phyloP scores from a whole-genome alignment of 2,329 filamentous ascomycete genomes.

The Clathrospora elynae region DNA sequence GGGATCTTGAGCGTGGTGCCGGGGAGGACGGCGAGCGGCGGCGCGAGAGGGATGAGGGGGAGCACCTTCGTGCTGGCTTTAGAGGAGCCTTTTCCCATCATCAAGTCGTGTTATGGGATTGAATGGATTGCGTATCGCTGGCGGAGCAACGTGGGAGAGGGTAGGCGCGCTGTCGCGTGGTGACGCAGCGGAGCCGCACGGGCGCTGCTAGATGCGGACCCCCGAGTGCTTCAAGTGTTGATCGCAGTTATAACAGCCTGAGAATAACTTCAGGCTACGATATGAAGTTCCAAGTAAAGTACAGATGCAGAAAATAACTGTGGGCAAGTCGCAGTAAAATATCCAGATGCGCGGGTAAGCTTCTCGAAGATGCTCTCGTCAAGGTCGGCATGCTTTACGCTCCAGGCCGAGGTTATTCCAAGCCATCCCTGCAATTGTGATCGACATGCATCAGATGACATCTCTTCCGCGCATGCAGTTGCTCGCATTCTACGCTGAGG shows the following conservation, averaged over 20 bases:
- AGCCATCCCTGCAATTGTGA: no score
- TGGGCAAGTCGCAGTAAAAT: background rate
- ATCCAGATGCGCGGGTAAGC: conserved; percentile 7
- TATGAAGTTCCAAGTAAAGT: background rate
- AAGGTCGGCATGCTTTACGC: background rate
- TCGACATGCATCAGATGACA: conserved; percentile 10
- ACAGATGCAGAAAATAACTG: background rate
- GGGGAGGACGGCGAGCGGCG: conserved; percentile 81
- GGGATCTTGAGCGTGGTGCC: conserved; percentile 84
- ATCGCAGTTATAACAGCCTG: background rate
- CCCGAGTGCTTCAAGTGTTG: background rate
- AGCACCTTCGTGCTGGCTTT: conserved; percentile 54
- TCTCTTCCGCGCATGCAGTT: background rate
- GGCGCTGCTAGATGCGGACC: conserved; percentile 12
- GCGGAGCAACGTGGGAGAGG: background rate
- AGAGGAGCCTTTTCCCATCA: conserved; percentile 45
- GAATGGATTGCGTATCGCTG: conserved; percentile 1
- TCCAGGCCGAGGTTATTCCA: conserved; percentile 27
- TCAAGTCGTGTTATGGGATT: conserved; percentile 11
- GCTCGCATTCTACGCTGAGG: no score
- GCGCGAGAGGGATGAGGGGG: conserved; percentile 81
- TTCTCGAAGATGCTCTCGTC: conserved; percentile 29
- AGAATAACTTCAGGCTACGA: background rate
- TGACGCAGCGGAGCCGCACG: conserved; percentile 15
- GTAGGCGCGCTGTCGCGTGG: conserved; percentile 9